Base-by-base conservation (phyloP, 371 early-diverging fungal species). In the Smittium culicis region DNA sequence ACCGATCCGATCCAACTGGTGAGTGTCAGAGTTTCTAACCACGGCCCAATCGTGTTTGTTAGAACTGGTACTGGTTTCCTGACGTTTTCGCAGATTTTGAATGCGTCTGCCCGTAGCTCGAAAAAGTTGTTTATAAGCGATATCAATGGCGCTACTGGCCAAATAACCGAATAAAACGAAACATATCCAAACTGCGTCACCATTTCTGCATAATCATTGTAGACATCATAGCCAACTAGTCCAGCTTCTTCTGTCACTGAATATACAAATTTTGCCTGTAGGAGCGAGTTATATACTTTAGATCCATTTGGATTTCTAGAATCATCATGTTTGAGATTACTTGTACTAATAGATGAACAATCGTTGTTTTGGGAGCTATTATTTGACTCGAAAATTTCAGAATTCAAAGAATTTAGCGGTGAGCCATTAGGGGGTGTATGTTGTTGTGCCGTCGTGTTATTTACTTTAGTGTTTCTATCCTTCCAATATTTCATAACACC, bases 141-240 rank as follows among this genome's bases (percentile, higher is more conserved):
- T 30, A 84, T 83, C 28, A 93, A 70, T 2, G 91, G 84, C 0
- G 91, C 86, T 69, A 91, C 77, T 1, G 93, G 89, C 90, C 89
- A 92, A 1, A 87, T 85, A 0, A 84, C 79, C 29, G 89, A 86
- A 73, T 93, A 94, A 75, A 92, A 80, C n/a, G 86, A 81, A 30
- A 94, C 86, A 73, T 90, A 87, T 20, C 91, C 93, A 80, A 89
- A 93, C 85, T 92, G 92, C 60, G 87, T 84, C 56, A 87, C 86
- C 91, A 94, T 90, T 71, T 94, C 94, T 34, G 87, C 87, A 75
- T 92, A 93, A 71, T 94, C 94, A 35, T 85, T 86, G 66, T 87
- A 91, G 34, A 89, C 84, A 70, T 86, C 85, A 71, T 94, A 93
- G 55, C 79, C 84, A 3, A 87, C 86, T 66, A 88, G 73, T n/a